Percentiles rank a stretch among this genome's conserved stretches.
These are phyloP conservation scores for Cladosporium sp. DNA, from an alignment of 2,329 filamentous ascomycete species.

Conservation along the genomic window DNA sequence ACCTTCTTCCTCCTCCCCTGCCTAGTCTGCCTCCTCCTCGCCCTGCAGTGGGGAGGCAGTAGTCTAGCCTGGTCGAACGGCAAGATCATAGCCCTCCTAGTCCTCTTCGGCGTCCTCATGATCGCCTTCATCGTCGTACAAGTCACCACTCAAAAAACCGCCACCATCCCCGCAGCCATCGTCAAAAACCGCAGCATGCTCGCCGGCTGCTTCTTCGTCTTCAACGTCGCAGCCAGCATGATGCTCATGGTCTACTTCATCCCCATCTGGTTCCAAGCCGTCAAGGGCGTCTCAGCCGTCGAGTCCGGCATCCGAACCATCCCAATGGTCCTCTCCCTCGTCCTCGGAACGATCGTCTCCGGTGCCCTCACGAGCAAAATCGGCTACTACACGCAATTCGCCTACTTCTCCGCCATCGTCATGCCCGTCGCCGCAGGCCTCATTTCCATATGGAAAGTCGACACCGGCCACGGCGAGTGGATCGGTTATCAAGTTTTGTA, in stretches of 20 bases:
- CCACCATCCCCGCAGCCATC: conserved; percentile 41
- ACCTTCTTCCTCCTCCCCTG: conserved; percentile 37
- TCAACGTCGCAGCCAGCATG: conserved; percentile 40
- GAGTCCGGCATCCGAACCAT: conserved; percentile 46
- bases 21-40: conserved; percentile 43
- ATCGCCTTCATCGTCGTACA: conserved; percentile 43
- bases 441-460: conserved; percentile 37
- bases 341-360: conserved; percentile 38
- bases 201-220: conserved; percentile 37
- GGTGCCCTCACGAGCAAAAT: conserved; percentile 34
- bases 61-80: conserved; percentile 38
- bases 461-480: conserved; percentile 38
- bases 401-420: conserved; percentile 35
- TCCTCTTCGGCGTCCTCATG: conserved; percentile 39
- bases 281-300: conserved; percentile 42
- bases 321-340: conserved; percentile 43
- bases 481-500: conserved; percentile 46
- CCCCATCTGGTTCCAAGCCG: conserved; percentile 46
- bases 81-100: conserved; percentile 43
- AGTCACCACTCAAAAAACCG: conserved; percentile 37
- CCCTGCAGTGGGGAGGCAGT: conserved; percentile 46
- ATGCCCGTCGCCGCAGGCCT: conserved; percentile 45
- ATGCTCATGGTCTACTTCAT: conserved; percentile 44
- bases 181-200: conserved; percentile 41
- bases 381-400: conserved; percentile 47